These are phyloP conservation scores for Trichoderma afroharzianum DNA, from an alignment of 2,329 filamentous ascomycete genomes.

Conservation along the genomic window DNA sequence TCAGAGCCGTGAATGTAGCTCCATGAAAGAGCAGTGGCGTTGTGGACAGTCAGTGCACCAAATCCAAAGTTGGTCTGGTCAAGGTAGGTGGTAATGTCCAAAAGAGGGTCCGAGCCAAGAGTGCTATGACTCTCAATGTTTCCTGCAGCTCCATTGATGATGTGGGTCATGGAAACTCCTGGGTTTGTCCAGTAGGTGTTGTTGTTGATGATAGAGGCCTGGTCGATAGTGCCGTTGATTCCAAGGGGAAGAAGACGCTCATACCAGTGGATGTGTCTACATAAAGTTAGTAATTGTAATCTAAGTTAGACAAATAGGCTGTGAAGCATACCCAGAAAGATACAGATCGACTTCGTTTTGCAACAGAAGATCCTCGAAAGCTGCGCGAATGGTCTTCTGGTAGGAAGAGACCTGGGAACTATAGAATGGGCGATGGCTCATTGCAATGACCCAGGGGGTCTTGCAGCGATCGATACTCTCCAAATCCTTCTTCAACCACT, in stretches of 20 bases:
- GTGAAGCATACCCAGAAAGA: background rate
- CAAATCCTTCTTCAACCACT: constrained; percentile 6
- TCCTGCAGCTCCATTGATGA: constrained; percentile 11
- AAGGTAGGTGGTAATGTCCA: background rate
- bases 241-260: constrained; percentile 9
- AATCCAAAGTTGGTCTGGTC: constrained; percentile 2
- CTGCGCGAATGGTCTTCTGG: background rate
- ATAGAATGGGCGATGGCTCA: constrained; percentile 12
- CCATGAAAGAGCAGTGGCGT: constrained; percentile 3
- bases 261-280: constrained; percentile 9
- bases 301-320: background rate
- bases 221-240: constrained; percentile 1
- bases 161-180: constrained; percentile 3
- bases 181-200: constrained; percentile 13
- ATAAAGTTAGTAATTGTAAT: background rate
- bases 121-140: constrained; percentile 11
- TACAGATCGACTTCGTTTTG: constrained; percentile 6
- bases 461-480: constrained; percentile 8
- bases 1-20: background rate
- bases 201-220: background rate
- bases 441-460: constrained; percentile 3
- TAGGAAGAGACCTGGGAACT: constrained; percentile 5
- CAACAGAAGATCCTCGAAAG: background rate
- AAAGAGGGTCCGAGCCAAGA: background rate
- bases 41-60: background rate